Percentiles rank a stretch among this genome's conserved stretches.
Conservation (phyloP, 768 basidiomycete genomes). For the Boletales sp. region DNA sequence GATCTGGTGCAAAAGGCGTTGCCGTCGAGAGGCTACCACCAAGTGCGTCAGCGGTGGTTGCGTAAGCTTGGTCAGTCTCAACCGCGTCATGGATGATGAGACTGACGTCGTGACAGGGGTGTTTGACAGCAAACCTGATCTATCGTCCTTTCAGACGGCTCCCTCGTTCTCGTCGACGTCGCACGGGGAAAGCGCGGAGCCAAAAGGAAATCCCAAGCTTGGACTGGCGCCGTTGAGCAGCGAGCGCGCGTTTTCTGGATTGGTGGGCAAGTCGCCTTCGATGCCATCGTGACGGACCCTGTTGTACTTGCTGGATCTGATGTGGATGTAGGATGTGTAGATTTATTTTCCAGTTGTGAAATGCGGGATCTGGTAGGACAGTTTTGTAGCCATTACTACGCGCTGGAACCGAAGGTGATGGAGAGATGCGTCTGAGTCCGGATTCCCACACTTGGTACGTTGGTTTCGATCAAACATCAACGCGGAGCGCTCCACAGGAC, state of each 20-base stretch:
- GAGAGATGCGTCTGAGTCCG: no score
- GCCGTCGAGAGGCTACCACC: conserved; percentile 39
- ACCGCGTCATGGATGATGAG: background rate
- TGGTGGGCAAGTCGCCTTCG: conserved; percentile 19
- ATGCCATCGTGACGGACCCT: conserved; percentile 15
- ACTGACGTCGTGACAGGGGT: conserved; percentile 18
- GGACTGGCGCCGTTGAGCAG: conserved; percentile 38
- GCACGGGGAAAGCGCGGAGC: conserved; percentile 16
- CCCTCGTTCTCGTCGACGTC: conserved; percentile 13
- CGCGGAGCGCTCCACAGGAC: no score
- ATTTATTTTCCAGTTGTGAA: background rate
- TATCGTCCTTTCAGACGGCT: conserved; percentile 32
- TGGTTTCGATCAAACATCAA: no score
- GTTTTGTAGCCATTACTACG: no score
- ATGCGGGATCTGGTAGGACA: no score
- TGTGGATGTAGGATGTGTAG: conserved; percentile 4
- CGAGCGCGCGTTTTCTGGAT: conserved; percentile 28
- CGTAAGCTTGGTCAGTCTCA: conserved; percentile 33
- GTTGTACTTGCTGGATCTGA: conserved; percentile 12
- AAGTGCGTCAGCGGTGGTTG: conserved; percentile 43
- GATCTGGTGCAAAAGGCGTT: conserved; percentile 40
- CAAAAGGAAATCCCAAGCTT: conserved; percentile 34
- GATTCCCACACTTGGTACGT: no score
- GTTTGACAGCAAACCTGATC: conserved; percentile 35
- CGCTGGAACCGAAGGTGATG: no score